Base-by-base conservation (phyloP, 306 rosid genomes). In the Vicia villosa region DNA sequence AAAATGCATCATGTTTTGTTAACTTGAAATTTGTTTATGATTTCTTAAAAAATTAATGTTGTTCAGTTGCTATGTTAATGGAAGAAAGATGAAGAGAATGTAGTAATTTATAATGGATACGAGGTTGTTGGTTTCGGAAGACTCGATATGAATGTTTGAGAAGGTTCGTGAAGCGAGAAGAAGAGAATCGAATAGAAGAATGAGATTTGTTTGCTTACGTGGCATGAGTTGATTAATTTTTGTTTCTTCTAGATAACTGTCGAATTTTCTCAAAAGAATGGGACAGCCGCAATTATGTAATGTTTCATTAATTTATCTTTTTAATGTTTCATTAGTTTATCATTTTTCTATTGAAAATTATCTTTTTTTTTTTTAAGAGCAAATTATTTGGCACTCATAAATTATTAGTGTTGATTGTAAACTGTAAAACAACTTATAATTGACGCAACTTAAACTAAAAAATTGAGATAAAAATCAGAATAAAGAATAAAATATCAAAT, bases 61-160 rank as follows among this genome's bases (percentile, higher is more conserved):
- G 22, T 8, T 46, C 7, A 11, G 56, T 63, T 12, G 21, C 40
- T 67, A 47, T 14, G 20, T 10, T 10, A 1, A 3, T 5, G 12
- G 26, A 5, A 22, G 32, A 8, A 3, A 32, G 43, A 15, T 2
- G 2, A 2, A 19, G 34, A 15, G 16, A 3, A 28, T 28, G 0
- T 3, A 26, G 3, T 3, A 59, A 15, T 73, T 73, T 79, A 79
- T 68, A 50, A 2, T 6, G 42, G 8, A 3, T 10, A 56, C 5
- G 38, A 43, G 62, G 40, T 47, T 63, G 54, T 14, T 16, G 17
- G 10, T 15, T 47, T 36, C 6, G 22, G 65, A 54, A 60, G 13
- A 24, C 2, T 15, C 34, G 34, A 13, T 1, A 38, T 9, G 64
- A 83, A 81, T 13, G 55, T 79, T 89, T 90, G 5, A 57, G 92